Evolutionary conservation across 2,329 filamentous ascomycete species (phyloP).

Genomic region (Diplodia seriata): DNA sequence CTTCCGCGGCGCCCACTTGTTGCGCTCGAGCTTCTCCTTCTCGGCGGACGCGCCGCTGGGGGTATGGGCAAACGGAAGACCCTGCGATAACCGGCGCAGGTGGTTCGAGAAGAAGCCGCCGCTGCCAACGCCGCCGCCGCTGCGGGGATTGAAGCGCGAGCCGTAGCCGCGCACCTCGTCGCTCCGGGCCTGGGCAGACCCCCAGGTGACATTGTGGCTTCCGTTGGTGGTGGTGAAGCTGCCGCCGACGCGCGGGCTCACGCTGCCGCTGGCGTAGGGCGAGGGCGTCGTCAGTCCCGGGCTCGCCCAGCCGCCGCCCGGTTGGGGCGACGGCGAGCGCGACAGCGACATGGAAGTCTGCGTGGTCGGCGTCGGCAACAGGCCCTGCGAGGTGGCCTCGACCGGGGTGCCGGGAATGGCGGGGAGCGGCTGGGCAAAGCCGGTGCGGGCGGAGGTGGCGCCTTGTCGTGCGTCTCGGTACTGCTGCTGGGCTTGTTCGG

Average conservation of each 20-base stretch:
- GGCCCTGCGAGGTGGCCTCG: constrained; percentile 17
- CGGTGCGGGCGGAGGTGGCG: constrained; percentile 44
- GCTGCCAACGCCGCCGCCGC: constrained; percentile 81
- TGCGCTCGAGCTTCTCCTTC: constrained; percentile 76
- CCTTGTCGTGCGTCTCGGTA: constrained; percentile 41
- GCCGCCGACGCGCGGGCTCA: constrained; percentile 64
- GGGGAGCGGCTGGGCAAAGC: constrained; percentile 45
- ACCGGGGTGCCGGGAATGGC: constrained; percentile 48
- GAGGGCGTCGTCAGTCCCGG: constrained; percentile 75
- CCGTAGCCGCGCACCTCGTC: constrained; percentile 77
- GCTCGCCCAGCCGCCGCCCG: constrained; percentile 87
- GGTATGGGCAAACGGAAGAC: constrained; percentile 68
- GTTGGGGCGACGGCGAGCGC: constrained; percentile 83
- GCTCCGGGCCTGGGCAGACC: constrained; percentile 78
- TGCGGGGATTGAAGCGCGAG: constrained; percentile 79
- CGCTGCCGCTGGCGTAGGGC: constrained; percentile 67
- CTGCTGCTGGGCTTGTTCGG: constrained; percentile 36
- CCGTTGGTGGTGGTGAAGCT: constrained; percentile 57
- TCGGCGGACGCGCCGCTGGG: constrained; percentile 66
- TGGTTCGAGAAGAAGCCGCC: constrained; percentile 88
- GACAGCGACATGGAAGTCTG: constrained; percentile 74
- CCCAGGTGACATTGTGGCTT: constrained; percentile 73
- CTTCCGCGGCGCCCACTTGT: constrained; percentile 59
- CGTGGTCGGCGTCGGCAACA: constrained; percentile 31
- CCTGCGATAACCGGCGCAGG: constrained; percentile 79